Evolutionary conservation across 2,329 filamentous ascomycete species (phyloP).

Genomic region (Nemania diffusa): DNA sequence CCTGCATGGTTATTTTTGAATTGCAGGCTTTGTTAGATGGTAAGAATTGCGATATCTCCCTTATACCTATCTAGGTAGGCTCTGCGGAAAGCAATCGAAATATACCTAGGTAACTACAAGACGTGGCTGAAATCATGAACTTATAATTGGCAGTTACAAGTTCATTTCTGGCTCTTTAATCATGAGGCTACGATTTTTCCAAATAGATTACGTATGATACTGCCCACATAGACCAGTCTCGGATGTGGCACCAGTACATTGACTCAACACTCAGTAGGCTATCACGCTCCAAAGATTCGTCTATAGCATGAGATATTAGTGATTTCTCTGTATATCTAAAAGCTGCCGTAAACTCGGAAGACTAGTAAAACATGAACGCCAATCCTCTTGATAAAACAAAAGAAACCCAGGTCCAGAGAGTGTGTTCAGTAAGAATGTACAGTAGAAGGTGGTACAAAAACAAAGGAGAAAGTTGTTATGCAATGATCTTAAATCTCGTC

Average conservation of each 20-base stretch:
- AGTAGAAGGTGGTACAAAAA: constrained; percentile 24
- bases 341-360: background rate
- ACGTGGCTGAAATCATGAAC: too few relatives aligned
- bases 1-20: too few relatives aligned
- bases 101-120: too few relatives aligned
- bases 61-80: too few relatives aligned
- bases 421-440: background rate
- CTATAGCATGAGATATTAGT: background rate
- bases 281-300: background rate
- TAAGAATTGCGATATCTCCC: too few relatives aligned
- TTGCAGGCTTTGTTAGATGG: too few relatives aligned
- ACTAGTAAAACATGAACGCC: constrained; percentile 1
- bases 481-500: constrained; percentile 53
- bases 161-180: too few relatives aligned
- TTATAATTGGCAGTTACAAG: too few relatives aligned
- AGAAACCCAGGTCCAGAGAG: constrained; percentile 15
- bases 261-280: background rate
- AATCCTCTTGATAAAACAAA: constrained; percentile 19
- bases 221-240: background rate
- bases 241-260: background rate
- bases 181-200: too few relatives aligned
- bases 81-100: too few relatives aligned
- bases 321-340: background rate
- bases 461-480: constrained; percentile 32
- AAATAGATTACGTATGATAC: too few relatives aligned